Conservation (phyloP, 805 yeast genomes). For the Wickerhamomyces queroliae region DNA sequence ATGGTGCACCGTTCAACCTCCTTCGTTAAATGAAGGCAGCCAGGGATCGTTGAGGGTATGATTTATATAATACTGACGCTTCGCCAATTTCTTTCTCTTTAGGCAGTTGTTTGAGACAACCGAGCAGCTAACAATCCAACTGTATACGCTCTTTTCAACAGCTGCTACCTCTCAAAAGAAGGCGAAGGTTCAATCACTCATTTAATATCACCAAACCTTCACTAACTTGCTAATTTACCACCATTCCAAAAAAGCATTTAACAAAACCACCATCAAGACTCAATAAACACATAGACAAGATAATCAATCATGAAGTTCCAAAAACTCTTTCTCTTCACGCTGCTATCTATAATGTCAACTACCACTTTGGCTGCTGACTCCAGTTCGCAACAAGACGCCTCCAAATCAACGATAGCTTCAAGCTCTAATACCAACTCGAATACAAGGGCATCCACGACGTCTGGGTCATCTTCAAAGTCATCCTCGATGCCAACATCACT, state of each 20-base stretch:
- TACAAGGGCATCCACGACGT: not conserved
- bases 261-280: no score
- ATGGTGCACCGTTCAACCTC: no score
- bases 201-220: not conserved
- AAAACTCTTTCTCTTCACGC: not conserved
- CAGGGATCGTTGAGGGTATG: no score
- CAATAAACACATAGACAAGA: no score
- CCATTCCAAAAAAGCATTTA: not conserved
- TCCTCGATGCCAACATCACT: no score
- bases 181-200: no score
- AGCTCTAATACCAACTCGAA: not conserved
- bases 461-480: not conserved
- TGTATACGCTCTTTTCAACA: not conserved
- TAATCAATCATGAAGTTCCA: not conserved
- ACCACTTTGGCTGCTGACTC: not conserved
- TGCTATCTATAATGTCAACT: not conserved
- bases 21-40: no score
- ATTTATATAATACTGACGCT: not conserved
- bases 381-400: not conserved
- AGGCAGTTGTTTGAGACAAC: not conserved
- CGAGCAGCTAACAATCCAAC: not conserved
- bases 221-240: not conserved
- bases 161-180: no score
- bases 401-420: slow-evolving; percentile 1
- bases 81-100: not conserved